These are phyloP conservation scores for Emmonsia crescens DNA, from an alignment of 2,329 filamentous ascomycete genomes.

Conservation along the genomic window DNA sequence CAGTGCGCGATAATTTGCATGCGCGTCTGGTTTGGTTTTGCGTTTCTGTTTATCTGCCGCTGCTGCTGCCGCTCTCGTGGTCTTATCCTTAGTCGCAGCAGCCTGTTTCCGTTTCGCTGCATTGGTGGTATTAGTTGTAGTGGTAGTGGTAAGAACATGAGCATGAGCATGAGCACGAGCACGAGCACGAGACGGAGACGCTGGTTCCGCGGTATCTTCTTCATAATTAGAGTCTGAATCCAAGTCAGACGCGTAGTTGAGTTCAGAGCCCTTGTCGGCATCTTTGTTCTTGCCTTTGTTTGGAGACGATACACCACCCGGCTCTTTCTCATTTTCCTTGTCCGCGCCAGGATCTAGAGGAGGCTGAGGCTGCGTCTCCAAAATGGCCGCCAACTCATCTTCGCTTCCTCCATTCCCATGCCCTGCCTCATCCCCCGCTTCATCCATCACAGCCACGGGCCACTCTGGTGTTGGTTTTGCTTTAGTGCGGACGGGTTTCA, in stretches of 20 bases:
- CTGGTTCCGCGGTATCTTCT: conserved; percentile 10
- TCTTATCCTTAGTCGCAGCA: not conserved
- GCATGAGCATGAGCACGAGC: too few species aligned
- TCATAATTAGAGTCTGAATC: conserved; percentile 20
- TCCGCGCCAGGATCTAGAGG: not conserved
- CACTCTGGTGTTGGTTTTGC: conserved; percentile 20
- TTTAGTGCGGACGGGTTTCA: conserved; percentile 31
- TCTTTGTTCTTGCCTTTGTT: conserved; percentile 7
- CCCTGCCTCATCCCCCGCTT: conserved; percentile 6
- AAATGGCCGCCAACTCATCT: conserved; percentile 21
- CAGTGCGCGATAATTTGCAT: conserved; percentile 39
- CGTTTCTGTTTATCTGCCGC: conserved; percentile 21
- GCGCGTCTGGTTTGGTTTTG: conserved; percentile 36
- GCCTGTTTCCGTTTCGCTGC: conserved; percentile 9
- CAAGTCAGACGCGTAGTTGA: conserved; percentile 20
- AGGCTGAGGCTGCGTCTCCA: conserved; percentile 19
- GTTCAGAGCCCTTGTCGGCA: conserved; percentile 15
- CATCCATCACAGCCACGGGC: not conserved
- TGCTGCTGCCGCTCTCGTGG: too few species aligned
- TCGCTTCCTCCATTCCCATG: conserved; percentile 15
- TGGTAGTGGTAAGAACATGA: not conserved
- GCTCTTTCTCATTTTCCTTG: not conserved
- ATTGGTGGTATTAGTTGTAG: conserved; percentile 19
- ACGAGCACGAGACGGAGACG: conserved; percentile 18
- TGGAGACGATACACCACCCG: not conserved